Evolutionary conservation across 78 protist genomes (phyloP).

Genomic region (Dictyostelium intermedium): DNA sequence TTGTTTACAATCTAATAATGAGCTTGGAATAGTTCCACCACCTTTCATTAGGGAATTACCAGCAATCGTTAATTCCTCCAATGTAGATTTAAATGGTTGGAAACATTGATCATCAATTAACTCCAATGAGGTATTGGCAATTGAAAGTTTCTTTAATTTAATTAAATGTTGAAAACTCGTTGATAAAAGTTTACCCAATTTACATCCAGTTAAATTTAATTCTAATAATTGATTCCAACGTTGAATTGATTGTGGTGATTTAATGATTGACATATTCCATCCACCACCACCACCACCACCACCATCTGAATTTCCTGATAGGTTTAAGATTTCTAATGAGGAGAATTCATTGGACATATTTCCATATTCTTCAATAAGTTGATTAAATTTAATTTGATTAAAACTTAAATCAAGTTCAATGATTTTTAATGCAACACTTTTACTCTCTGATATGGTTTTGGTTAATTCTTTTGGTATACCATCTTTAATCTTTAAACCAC

Average conservation of each 20-base stretch:
- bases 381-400: conserved; percentile 15
- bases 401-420: neutral
- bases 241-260: neutral
- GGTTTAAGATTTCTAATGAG: neutral
- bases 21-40: neutral
- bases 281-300: no score
- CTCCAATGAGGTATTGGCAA: neutral
- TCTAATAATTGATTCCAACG: neutral
- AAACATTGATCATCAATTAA: neutral
- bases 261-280: neutral
- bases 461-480: conserved; percentile 27
- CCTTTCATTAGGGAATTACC: neutral
- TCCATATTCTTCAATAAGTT: neutral
- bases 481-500: neutral
- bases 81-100: neutral
- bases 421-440: neutral
- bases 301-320: neutral
- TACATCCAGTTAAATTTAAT: conserved; percentile 17
- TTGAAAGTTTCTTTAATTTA: neutral
- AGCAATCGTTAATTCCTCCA: conserved; percentile 20
- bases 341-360: conserved; percentile 24
- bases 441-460: neutral
- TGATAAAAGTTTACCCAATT: neutral
- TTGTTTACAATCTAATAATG: neutral
- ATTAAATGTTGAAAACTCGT: neutral